Evolutionary conservation across 768 basidiomycete genomes (phyloP).

Genomic region (Auricularia sp.): DNA sequence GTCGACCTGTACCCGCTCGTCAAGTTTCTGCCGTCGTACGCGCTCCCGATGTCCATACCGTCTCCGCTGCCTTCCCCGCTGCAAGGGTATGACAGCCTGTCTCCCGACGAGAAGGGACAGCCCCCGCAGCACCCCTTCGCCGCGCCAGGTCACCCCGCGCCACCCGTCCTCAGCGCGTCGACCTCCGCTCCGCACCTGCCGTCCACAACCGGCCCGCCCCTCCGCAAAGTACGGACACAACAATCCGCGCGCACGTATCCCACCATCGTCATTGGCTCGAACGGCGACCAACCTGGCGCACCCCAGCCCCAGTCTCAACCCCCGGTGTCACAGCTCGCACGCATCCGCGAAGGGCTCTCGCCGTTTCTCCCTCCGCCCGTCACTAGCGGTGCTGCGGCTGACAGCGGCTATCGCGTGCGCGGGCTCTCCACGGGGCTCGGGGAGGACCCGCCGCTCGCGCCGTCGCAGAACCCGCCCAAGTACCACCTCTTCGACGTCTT

Average conservation of each 20-base stretch:
- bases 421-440: constrained; percentile 17
- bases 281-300: neutral
- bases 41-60: constrained; percentile 12
- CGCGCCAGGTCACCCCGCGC: neutral
- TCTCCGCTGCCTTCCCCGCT: neutral
- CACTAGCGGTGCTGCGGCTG: neutral
- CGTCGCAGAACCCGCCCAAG: constrained; percentile 48
- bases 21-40: constrained; percentile 53
- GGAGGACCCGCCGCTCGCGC: constrained; percentile 41
- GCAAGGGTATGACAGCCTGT: neutral
- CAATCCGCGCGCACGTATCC: neutral
- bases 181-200: neutral
- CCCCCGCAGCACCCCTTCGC: neutral
- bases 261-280: no score
- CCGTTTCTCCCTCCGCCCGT: no score
- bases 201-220: neutral
- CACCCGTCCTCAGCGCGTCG: neutral
- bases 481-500: constrained; percentile 55
- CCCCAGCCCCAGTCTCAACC: neutral
- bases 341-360: no score
- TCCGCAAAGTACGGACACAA: neutral
- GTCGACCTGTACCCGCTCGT: constrained; percentile 59
- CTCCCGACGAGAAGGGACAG: neutral
- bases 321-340: neutral
- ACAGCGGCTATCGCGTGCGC: neutral